Evolutionary conservation across 257 asterid species (phyloP).

Genomic region (Cinchona pubescens): DNA sequence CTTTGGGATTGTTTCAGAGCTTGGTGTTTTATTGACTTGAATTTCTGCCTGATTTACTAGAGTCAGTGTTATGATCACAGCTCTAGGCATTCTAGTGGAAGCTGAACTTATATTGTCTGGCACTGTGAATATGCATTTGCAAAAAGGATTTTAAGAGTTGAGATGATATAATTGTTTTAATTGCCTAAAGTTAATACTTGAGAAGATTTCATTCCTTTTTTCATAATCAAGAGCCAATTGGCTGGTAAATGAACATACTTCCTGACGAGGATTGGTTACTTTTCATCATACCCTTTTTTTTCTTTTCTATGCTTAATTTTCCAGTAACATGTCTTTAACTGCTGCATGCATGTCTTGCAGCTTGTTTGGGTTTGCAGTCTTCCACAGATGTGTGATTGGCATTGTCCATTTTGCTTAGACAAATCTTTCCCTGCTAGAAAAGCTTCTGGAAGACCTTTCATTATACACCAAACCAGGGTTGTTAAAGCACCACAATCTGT

Average conservation of each 20-base stretch:
- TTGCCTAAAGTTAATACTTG: neutral
- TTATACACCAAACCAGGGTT: conserved; percentile 74
- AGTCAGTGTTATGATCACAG: neutral
- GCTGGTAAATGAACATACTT: neutral
- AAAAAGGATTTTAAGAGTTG: neutral
- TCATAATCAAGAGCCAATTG: neutral
- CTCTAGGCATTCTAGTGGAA: neutral
- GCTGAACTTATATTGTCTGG: neutral
- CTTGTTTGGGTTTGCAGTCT: conserved; percentile 67
- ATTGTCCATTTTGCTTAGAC: conserved; percentile 76
- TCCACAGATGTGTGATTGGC: conserved; percentile 65
- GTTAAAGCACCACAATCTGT: conserved; percentile 81
- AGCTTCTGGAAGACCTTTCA: conserved; percentile 57
- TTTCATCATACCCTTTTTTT: neutral
- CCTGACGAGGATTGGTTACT: neutral
- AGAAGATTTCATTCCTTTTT: neutral
- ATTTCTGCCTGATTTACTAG: neutral
- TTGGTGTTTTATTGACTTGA: neutral
- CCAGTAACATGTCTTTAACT: conserved; percentile 13
- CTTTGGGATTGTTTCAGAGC: neutral
- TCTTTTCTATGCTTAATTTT: neutral
- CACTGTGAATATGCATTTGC: neutral
- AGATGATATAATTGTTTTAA: neutral
- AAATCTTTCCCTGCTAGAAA: conserved; percentile 59
- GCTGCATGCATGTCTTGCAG: conserved; percentile 43